A percentile compares a stretch with the other conserved stretches of the same genome.
Conservation (phyloP, 306 rosid genomes). For the Vicia sativa region DNA sequence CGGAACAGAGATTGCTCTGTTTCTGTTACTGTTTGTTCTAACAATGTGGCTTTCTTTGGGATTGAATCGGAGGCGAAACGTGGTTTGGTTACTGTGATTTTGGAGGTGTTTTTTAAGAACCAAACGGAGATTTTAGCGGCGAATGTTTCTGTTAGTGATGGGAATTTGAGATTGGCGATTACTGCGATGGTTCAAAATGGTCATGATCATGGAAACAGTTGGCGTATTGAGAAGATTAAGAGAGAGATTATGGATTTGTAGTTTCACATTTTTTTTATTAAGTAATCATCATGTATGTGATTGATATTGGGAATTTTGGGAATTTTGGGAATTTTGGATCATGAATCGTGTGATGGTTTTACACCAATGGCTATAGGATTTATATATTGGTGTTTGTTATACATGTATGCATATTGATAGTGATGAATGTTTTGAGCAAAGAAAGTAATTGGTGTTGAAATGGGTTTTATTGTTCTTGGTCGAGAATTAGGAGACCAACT, state of each 20-base stretch:
- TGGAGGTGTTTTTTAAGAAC: slow-evolving; percentile 42
- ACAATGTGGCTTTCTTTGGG: slow-evolving; percentile 47
- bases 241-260: slow-evolving; percentile 43
- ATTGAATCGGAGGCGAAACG: slow-evolving; percentile 40
- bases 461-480: slow-evolving; percentile 12
- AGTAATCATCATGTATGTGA: neutral
- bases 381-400: too few species aligned
- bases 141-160: slow-evolving; percentile 42
- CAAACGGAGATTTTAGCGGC: slow-evolving; percentile 45
- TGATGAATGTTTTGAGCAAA: slow-evolving; percentile 3
- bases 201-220: neutral
- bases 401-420: slow-evolving; percentile 2
- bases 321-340: too few species aligned
- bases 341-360: too few species aligned
- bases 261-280: neutral
- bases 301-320: too few species aligned
- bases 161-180: slow-evolving; percentile 39
- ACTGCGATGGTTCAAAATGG: slow-evolving; percentile 33
- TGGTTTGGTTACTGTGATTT: slow-evolving; percentile 33
- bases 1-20: slow-evolving; percentile 25
- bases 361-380: too few species aligned
- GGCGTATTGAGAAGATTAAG: slow-evolving; percentile 39
- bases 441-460: neutral
- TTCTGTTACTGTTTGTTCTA: slow-evolving; percentile 35
- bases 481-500: slow-evolving; percentile 6